phyloP scores from a whole-genome alignment of 129 eudicot genomes.

The Gnaphalium uliginosum region DNA sequence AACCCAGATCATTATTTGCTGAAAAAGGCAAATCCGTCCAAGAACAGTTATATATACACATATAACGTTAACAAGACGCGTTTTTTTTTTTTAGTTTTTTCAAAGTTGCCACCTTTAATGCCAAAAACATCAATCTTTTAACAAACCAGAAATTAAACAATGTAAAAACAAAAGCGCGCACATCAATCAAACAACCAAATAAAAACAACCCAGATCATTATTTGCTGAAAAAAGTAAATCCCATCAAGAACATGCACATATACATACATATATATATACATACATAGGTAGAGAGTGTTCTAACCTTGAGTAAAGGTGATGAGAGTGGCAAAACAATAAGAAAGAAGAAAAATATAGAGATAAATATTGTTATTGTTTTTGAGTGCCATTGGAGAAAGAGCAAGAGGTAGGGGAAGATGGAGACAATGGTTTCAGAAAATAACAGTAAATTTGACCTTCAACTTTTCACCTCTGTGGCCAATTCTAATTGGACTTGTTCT shows the following conservation, averaged over 20 bases:
- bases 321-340: conserved; percentile 33
- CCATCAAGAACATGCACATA: conserved; percentile 21
- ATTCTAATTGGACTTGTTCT: conserved; percentile 68
- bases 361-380: conserved; percentile 9
- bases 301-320: conserved; percentile 61
- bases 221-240: conserved; percentile 8
- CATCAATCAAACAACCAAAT: conserved; percentile 13
- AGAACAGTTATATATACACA: conserved; percentile 11
- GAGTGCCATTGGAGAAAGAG: conserved; percentile 54
- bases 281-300: conserved; percentile 11
- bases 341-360: conserved; percentile 37
- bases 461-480: conserved; percentile 38
- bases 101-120: conserved; percentile 20
- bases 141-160: conserved; percentile 8
- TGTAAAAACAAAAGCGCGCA: conserved; percentile 20
- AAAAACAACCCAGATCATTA: conserved; percentile 12
- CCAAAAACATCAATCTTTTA: conserved; percentile 20
- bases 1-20: conserved; percentile 16
- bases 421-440: conserved; percentile 27
- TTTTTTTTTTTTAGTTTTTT: not conserved
- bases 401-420: conserved; percentile 31
- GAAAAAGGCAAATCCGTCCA: not conserved
- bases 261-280: not conserved
- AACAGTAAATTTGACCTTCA: conserved; percentile 22
- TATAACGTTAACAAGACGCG: not conserved